Percentiles rank a stretch among this genome's conserved stretches.
phyloP scores from a whole-genome alignment of 768 basidiomycete genomes.

The Mycena rebaudengoi region DNA sequence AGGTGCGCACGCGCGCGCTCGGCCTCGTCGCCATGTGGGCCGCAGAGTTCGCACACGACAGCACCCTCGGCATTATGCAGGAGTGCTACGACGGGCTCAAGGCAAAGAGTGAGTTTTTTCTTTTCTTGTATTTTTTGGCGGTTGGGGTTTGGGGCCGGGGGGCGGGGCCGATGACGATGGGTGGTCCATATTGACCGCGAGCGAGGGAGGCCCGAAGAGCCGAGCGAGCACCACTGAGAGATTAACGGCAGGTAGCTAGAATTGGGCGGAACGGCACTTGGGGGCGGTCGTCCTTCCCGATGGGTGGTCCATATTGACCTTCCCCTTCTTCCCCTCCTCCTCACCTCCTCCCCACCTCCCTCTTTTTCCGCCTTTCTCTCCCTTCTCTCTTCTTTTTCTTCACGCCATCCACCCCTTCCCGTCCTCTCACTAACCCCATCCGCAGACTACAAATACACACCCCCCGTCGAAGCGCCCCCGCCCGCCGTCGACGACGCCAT shows the following conservation, averaged over 20 bases:
- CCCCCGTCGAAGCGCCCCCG: conserved; percentile 68
- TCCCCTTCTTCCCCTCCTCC: neutral
- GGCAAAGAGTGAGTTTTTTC: conserved; percentile 70
- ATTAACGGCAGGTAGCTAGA: too few relatives aligned
- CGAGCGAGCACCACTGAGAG: too few relatives aligned
- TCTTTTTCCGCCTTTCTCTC: conserved; percentile 6
- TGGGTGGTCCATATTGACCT: neutral
- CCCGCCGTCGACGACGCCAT: conserved; percentile 81
- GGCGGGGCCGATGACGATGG: too few relatives aligned
- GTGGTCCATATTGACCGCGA: too few relatives aligned
- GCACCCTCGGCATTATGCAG: conserved; percentile 87
- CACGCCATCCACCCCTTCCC: neutral
- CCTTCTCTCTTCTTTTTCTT: neutral
- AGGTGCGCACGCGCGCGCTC: conserved; percentile 82
- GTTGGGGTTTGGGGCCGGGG: too few relatives aligned
- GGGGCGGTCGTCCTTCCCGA: too few relatives aligned
- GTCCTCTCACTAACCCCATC: neutral
- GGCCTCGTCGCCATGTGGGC: conserved; percentile 84
- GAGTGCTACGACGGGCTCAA: conserved; percentile 86
- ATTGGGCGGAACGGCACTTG: too few relatives aligned
- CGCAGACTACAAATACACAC: conserved; percentile 77
- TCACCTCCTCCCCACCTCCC: neutral
- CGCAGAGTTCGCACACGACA: conserved; percentile 81
- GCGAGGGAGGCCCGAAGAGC: too few relatives aligned
- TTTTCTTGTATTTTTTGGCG: neutral